Evolutionary conservation across 164 flowering plant genomes (phyloP).

Genomic region (Berberis thunbergii): DNA sequence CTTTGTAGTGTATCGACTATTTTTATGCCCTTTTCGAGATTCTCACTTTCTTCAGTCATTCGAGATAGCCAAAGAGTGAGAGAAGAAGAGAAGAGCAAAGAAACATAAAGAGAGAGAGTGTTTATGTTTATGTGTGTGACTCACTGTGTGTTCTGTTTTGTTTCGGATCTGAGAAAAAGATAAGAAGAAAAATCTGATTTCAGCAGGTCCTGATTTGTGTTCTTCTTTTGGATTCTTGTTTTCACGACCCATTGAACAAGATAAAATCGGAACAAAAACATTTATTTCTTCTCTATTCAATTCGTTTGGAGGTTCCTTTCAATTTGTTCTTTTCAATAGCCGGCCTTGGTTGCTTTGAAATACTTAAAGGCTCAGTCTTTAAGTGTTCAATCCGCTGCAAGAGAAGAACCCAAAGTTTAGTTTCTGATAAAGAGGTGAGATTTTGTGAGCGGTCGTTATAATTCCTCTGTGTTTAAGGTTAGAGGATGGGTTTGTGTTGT

Average conservation of each 20-base stretch:
- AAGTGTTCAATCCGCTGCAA: too few relatives aligned
- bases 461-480: too few relatives aligned
- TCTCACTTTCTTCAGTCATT: conserved; percentile 6
- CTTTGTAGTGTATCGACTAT: not conserved
- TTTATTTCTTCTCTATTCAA: too few relatives aligned
- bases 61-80: not conserved
- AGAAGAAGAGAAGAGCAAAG: too few relatives aligned
- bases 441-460: too few relatives aligned
- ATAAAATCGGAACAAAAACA: not conserved
- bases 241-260: conserved; percentile 1
- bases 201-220: not conserved
- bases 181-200: conserved; percentile 8
- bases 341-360: too few relatives aligned
- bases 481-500: too few relatives aligned
- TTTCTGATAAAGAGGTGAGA: too few relatives aligned
- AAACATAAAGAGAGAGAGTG: not conserved
- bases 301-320: too few relatives aligned
- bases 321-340: too few relatives aligned
- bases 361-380: too few relatives aligned
- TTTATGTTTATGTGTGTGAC: not conserved
- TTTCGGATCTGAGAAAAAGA: conserved; percentile 12
- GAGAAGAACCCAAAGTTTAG: too few relatives aligned
- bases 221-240: conserved; percentile 6
- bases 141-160: not conserved
- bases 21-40: conserved; percentile 4